phyloP scores from a whole-genome alignment of 2,329 filamentous ascomycete genomes.

The Trichoderma semiorbis region DNA sequence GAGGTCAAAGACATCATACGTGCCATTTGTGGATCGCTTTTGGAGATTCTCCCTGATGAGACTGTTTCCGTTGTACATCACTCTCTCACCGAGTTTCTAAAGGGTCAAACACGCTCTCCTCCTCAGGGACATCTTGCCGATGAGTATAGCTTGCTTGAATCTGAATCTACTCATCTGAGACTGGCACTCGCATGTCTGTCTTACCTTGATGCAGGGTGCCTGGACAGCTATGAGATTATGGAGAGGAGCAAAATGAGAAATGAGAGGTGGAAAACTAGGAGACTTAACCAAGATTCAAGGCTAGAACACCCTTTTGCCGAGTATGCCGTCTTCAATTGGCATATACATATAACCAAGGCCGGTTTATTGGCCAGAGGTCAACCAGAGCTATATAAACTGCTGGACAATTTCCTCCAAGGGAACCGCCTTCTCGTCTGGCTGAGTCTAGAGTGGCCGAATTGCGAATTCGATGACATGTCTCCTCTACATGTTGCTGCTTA shows the following conservation, averaged over 20 bases:
- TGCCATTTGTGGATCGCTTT: constrained; percentile 39
- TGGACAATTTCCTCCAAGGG: neutral
- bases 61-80: constrained; percentile 44
- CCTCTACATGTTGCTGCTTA: constrained; percentile 2
- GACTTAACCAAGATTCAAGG: neutral
- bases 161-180: constrained; percentile 22
- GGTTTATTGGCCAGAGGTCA: neutral
- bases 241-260: neutral
- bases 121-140: neutral
- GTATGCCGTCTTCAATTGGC: constrained; percentile 32
- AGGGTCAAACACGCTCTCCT: constrained; percentile 20
- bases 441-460: neutral
- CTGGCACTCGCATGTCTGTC: constrained; percentile 23
- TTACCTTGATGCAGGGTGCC: constrained; percentile 16
- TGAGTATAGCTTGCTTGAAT: constrained; percentile 21
- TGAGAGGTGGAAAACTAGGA: neutral
- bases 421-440: neutral
- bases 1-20: constrained; percentile 35
- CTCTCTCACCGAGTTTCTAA: constrained; percentile 45
- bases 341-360: constrained; percentile 23
- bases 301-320: constrained; percentile 28
- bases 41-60: constrained; percentile 44
- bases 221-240: constrained; percentile 12
- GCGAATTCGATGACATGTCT: constrained; percentile 12
- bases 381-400: neutral